phyloP scores from a whole-genome alignment of 1,284 basidiomycete genomes.

The Pseudozyma hubeiensis region DNA sequence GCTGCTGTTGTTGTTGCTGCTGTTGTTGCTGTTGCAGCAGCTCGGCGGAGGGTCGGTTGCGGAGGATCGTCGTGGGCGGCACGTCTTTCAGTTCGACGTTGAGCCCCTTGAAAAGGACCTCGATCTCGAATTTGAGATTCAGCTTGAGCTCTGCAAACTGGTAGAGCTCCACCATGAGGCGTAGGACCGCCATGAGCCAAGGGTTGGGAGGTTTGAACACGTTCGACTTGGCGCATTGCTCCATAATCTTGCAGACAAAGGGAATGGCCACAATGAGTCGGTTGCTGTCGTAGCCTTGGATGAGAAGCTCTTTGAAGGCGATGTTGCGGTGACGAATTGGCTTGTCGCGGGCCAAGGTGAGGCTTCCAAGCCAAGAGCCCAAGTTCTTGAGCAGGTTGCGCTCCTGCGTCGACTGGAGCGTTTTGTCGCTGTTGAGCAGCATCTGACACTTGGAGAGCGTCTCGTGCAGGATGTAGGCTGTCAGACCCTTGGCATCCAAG shows the following conservation, averaged over 20 bases:
- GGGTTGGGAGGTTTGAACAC: constrained; percentile 97
- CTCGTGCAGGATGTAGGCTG: constrained; percentile 84
- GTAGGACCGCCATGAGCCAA: constrained; percentile 95
- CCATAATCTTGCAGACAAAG: constrained; percentile 96
- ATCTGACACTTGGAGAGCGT: constrained; percentile 83
- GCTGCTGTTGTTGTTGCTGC: constrained; percentile 47
- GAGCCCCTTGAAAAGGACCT: constrained; percentile 92
- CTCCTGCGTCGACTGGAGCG: constrained; percentile 83
- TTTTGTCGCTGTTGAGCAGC: constrained; percentile 91
- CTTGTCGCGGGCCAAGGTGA: constrained; percentile 90
- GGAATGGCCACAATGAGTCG: constrained; percentile 94
- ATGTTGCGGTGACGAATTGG: constrained; percentile 94
- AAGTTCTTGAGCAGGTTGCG: constrained; percentile 91
- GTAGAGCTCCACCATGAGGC: constrained; percentile 92
- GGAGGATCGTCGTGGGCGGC: constrained; percentile 84
- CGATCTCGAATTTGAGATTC: constrained; percentile 98
- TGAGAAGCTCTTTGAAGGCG: constrained; percentile 93
- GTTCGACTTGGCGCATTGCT: constrained; percentile 86
- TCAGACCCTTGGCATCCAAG: constrained; percentile 70
- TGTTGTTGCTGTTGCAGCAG: constrained; percentile 44
- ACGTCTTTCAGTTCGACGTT: constrained; percentile 87
- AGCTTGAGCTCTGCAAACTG: constrained; percentile 96
- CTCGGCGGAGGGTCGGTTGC: constrained; percentile 71
- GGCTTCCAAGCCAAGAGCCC: constrained; percentile 91
- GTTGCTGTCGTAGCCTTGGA: constrained; percentile 93